Base-by-base conservation (phyloP, 441 rosid genomes). In the Pelargonium myrrhifolium region DNA sequence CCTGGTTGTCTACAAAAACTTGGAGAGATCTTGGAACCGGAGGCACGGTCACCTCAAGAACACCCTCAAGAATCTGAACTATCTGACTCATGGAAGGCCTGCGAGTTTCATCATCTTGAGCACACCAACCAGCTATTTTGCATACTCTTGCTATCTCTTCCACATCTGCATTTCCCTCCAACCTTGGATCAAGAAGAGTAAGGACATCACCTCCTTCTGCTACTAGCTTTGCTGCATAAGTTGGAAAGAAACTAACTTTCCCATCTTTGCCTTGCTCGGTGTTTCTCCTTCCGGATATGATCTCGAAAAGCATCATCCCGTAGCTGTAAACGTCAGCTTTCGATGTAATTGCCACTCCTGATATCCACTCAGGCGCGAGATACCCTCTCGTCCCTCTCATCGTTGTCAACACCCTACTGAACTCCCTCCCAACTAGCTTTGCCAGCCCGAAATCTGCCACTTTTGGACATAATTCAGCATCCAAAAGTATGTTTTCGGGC, bases 351-450 rank as follows among this genome's bases (percentile, higher is more conserved):
- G 93, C 87, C 9, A 87, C 88, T 18, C 96, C 92, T 0, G 89
- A 89, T 51, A 91, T 80, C 96, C 92, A 91, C 69, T 91, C 96
- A 0, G 89, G 93, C 1, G 88, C 96, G 18, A 89, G 83, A 70
- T 91, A 89, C 17, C 97, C 93, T 77, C 90, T 82, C 14, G 93
- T 91, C 15, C 97, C 94, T 74, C 88, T 85, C 80, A 87, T 81
- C n/a, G 90, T 89, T 5, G 92, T 86, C 21, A 87, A 79, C 6
- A 89, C 93, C 68, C 93, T 74, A 71, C 96, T 89, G 72, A 89
- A 89, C 37, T 91, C 92, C 21, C 93, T 72, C 62, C 92, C 93
- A 7, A 84, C 77, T 0, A 89, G 86, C 86, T 91, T 89, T 12
- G 93, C 92, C 66, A 89, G 74, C 2, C 96, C 92, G 17, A 89